These are phyloP conservation scores for Pyrenula massariospora DNA, from an alignment of 495 filamentous ascomycete species.

Conservation along the genomic window DNA sequence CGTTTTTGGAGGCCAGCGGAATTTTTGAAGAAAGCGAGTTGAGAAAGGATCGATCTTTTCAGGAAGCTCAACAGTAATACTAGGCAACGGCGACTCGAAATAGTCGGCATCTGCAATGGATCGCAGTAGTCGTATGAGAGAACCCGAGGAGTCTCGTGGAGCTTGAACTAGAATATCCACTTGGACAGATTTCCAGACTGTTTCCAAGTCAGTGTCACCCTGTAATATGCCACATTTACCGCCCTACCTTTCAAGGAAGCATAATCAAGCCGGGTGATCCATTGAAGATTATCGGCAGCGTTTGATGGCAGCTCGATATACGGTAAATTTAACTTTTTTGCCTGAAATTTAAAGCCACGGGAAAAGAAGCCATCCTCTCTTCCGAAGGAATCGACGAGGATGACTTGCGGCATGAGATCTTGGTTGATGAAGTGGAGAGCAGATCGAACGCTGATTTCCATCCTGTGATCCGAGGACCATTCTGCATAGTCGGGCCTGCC, in stretches of 20 bases:
- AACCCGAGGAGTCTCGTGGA: constrained; percentile 53
- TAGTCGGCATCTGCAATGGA: constrained; percentile 67
- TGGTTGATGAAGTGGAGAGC: constrained; percentile 31
- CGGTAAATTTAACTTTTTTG: constrained; percentile 26
- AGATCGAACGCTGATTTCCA: constrained; percentile 33
- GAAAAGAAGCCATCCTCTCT: constrained; percentile 43
- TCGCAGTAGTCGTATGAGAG: constrained; percentile 57
- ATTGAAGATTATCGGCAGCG: constrained; percentile 48
- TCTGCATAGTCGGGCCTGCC: constrained; percentile 33
- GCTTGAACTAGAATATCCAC: constrained; percentile 72
- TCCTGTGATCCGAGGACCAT: constrained; percentile 34
- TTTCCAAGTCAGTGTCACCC: constrained; percentile 5
- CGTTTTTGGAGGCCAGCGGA: constrained; percentile 51
- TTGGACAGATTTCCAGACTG: constrained; percentile 62
- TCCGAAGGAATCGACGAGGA: constrained; percentile 31
- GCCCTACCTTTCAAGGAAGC: constrained; percentile 51
- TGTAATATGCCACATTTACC: not conserved
- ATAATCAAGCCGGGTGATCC: constrained; percentile 67
- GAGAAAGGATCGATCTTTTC: constrained; percentile 48
- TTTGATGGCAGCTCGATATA: constrained; percentile 58
- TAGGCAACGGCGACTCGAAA: constrained; percentile 47
- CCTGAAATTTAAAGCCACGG: constrained; percentile 33
- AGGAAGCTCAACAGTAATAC: constrained; percentile 73
- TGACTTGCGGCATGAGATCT: constrained; percentile 36
- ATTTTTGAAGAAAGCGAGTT: constrained; percentile 42